These are phyloP conservation scores for Eimeria praecox DNA, from an alignment of 169 alveolate genomes.

Conservation along the genomic window DNA sequence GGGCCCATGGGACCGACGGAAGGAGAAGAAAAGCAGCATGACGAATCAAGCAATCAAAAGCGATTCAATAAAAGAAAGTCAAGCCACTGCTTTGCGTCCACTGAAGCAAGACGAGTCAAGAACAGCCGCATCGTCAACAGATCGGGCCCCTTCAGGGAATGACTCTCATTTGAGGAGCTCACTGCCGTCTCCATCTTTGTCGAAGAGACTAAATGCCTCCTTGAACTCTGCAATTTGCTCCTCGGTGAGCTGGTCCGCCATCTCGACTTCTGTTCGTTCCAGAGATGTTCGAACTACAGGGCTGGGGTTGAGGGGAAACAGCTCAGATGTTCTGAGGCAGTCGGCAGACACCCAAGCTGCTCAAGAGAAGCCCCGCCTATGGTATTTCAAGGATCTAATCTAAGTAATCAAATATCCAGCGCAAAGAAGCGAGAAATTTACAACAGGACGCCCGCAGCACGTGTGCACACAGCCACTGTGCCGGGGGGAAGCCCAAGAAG, in stretches of 20 bases:
- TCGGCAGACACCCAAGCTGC: slow-evolving; percentile 54
- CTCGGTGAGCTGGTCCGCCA: slow-evolving; percentile 99
- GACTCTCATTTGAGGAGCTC: slow-evolving; percentile 34
- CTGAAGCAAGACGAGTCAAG: slow-evolving; percentile 54
- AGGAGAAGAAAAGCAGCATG: background rate
- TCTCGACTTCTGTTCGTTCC: slow-evolving; percentile 77
- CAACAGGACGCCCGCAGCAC: slow-evolving; percentile 63
- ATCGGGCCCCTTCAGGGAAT: slow-evolving; percentile 50
- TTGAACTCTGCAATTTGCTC: slow-evolving; percentile 99
- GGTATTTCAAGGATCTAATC: slow-evolving; percentile 36
- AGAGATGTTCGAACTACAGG: slow-evolving; percentile 35
- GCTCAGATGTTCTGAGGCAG: slow-evolving; percentile 25
- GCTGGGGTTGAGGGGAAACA: slow-evolving; percentile 77
- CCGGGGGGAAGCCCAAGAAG: slow-evolving; percentile 67
- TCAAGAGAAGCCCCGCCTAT: slow-evolving; percentile 40
- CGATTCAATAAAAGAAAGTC: background rate
- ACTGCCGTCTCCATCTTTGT: slow-evolving; percentile 99
- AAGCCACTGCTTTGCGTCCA: background rate
- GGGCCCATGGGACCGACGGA: background rate
- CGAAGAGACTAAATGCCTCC: slow-evolving; percentile 99
- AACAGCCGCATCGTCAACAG: slow-evolving; percentile 27
- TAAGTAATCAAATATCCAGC: slow-evolving; percentile 19
- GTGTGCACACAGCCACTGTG: slow-evolving; percentile 72
- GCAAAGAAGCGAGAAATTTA: slow-evolving; percentile 27
- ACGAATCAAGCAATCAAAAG: background rate